Percentiles rank a stretch among this genome's conserved stretches.
Evolutionary conservation across 1,284 basidiomycete genomes (phyloP).

Genomic region (Mycena sp.): DNA sequence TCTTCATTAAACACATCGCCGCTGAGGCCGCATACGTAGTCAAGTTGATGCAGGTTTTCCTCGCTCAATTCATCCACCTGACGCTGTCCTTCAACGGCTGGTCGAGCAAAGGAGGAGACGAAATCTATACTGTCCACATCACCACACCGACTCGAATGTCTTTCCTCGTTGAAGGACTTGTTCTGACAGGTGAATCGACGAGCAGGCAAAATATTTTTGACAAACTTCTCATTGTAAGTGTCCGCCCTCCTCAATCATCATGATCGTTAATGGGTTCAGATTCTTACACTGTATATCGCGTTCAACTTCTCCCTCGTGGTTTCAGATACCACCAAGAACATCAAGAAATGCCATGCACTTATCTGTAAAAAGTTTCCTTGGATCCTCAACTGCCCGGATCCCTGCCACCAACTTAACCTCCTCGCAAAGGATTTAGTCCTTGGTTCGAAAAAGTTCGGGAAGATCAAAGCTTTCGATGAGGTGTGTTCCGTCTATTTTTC

Average conservation of each 20-base stretch:
- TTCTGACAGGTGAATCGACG: constrained; percentile 15
- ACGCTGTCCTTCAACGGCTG: constrained; percentile 30
- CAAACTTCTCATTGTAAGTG: neutral
- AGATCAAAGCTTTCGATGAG: constrained; percentile 8
- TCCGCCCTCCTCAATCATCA: neutral
- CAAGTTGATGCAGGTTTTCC: constrained; percentile 7
- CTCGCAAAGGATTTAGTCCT: constrained; percentile 26
- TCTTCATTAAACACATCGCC: constrained; percentile 19
- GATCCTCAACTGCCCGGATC: constrained; percentile 30
- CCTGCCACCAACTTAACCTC: constrained; percentile 28
- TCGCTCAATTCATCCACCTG: constrained; percentile 17
- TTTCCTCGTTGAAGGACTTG: constrained; percentile 20
- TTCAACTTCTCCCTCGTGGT: constrained; percentile 21
- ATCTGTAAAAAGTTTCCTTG: constrained; percentile 28
- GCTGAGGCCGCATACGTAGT: constrained; percentile 15
- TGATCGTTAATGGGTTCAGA: neutral
- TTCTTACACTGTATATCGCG: constrained; percentile 14
- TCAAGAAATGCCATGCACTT: constrained; percentile 15
- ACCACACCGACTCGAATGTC: constrained; percentile 25
- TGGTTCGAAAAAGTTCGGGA: constrained; percentile 17
- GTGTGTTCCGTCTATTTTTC: neutral
- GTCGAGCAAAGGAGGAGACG: constrained; percentile 20
- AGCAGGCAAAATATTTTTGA: constrained; percentile 11
- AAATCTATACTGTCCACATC: constrained; percentile 31
- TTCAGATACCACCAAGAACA: constrained; percentile 27